Evolutionary conservation across 306 rosid genomes (phyloP), one percentile per base, ranked within the genome.

Genomic region (Lathyrus sativus): DNA sequence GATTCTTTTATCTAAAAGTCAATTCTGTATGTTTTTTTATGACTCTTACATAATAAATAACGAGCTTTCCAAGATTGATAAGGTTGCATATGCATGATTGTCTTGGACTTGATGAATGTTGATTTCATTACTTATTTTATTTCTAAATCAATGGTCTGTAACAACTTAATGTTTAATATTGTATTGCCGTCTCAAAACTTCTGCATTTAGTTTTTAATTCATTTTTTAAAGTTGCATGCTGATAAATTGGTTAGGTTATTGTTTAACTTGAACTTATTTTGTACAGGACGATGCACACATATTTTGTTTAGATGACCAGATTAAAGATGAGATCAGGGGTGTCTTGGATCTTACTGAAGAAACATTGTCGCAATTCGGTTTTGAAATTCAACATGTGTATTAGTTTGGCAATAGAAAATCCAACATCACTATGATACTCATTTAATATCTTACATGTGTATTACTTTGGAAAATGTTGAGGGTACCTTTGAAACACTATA

Each of bases 221-320:
- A 44, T 68, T 55, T 62, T 35, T 33, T 54, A 24, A 22, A 46
- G 71, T 64, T 41, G 62, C 48, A 18, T 57, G 22, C 56, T 61
- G 49, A 39, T 39, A 22, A 10, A 53, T 62, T n/a, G 59, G 33
- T 22, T 22, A 1, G 24, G 24, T 50, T 65, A 57, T 61, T 13
- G 31, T 74, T 74, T 80, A 62, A 83, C 63, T 65, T 71, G 18
- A 26, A 11, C 50, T 51, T 70, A 45, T 66, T 44, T 77, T 81
- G 77, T 74, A 77, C 92, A 93, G 97, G 99, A 93, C 70, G 99
- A 93, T 70, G 99, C 97, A 19, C 99, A 93, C 79, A 90, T 90
- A 77, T 93, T 93, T 76, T 93, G 97, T 84, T 81, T 93, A 82
- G 92, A 86, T 9, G 81, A 93, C 74, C 99, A 93, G 78, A 90